Base-by-base conservation (phyloP, 2,329 filamentous ascomycete genomes). In the Colletotrichum abscissum region DNA sequence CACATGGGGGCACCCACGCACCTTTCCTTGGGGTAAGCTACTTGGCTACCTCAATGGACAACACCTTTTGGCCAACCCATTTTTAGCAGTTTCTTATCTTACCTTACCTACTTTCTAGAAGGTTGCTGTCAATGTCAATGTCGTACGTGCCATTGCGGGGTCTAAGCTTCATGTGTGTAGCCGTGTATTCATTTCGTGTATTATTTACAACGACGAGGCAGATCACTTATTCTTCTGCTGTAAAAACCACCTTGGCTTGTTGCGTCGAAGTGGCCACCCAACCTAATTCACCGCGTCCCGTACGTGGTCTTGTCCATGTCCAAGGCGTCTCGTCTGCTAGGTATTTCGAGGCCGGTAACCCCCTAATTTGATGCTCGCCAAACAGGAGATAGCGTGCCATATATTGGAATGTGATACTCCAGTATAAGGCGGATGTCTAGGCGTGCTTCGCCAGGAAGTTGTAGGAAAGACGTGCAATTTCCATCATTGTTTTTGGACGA, bases 241-340 rank as follows among this genome's bases (percentile, higher is more conserved):
- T 49, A 54, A 19, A 54, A 52, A 22, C n/a, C 28, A 63, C n/a
- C 19, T 22, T 35, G 28, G 28, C 26, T 19, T 12, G 26, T 14
- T 11, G 42, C 46, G 28, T 63, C n/a, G 16, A 26, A 26, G 33
- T 35, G 60, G 35, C 28, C 28, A 52, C n/a, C 42, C 11, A 22
- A 7, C 26, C 28, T 30, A 54, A 49, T 5, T 49, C 46, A 33
- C 22, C 16, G 28, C 54, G 33, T 65, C 38, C 16, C 46, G 56
- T 19, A 19, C 46, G 56, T 22, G 14, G 42, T 35, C 35, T 33
- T 54, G 3, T 42, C 7, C 33, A 62, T 63, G 33, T 57, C 35
- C 68, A 63, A 62, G 30, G 28, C 33, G 64, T 57, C 64, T 28
- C 33, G 22, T 62, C 35, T 72, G 49, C 57, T 57, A 49, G 22